Evolutionary conservation across 257 asterid species (phyloP).

Genomic region (Jacaranda copaia): DNA sequence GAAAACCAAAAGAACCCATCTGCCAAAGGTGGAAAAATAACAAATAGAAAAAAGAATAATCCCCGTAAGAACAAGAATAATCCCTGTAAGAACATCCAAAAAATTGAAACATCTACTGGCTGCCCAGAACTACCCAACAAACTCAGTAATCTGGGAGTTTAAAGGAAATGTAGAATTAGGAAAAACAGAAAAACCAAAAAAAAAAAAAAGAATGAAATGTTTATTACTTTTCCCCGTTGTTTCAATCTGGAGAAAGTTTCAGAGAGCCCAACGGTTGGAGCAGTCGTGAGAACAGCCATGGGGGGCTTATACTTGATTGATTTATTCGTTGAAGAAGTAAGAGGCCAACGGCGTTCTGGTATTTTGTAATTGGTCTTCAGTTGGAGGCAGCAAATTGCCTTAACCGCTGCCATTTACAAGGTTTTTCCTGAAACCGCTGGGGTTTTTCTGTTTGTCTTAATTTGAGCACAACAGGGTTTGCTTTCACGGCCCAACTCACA

Average conservation of each 20-base stretch:
- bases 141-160: background rate
- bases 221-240: slow-evolving; percentile 63
- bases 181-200: no score
- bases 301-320: slow-evolving; percentile 39
- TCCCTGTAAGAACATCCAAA: background rate
- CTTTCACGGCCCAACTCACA: no score
- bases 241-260: slow-evolving; percentile 65
- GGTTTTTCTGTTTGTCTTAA: no score
- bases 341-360: slow-evolving; percentile 27
- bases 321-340: background rate
- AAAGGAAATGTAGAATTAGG: background rate
- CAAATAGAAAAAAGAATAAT: no score
- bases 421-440: background rate
- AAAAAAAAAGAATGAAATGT: background rate
- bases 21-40: no score
- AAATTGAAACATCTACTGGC: background rate
- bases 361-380: slow-evolving; percentile 25
- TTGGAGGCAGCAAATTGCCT: slow-evolving; percentile 42
- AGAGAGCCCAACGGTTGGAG: slow-evolving; percentile 53
- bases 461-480: no score
- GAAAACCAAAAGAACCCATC: slow-evolving; percentile 2
- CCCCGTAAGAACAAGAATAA: background rate
- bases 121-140: background rate
- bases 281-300: slow-evolving; percentile 54
- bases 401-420: slow-evolving; percentile 30